Conservation (phyloP, 2,329 filamentous ascomycete genomes). For the Colletotrichum sp. region DNA sequence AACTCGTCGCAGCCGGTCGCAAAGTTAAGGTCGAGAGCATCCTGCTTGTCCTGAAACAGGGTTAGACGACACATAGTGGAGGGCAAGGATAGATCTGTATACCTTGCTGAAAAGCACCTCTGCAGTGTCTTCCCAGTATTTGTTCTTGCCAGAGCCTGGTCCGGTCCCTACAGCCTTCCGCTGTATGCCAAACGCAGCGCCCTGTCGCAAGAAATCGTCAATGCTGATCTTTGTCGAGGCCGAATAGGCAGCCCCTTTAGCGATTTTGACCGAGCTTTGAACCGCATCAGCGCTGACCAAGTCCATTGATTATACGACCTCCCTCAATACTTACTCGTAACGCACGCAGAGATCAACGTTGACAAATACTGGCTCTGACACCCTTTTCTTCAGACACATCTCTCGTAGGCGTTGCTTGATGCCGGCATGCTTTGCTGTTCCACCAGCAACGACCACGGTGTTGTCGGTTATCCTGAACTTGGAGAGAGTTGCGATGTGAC, state of each 20-base stretch:
- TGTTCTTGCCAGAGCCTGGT: not conserved
- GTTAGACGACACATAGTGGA: not conserved
- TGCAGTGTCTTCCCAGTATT: not conserved
- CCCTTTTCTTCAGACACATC: not conserved
- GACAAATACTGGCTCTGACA: not conserved
- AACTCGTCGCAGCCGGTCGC: conserved; percentile 4
- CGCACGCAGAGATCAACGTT: not conserved
- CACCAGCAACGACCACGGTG: not conserved
- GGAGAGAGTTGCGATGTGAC: not conserved
- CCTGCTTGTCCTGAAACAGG: not conserved
- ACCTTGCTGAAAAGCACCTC: not conserved
- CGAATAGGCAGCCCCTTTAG: not conserved
- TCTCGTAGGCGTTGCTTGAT: not conserved
- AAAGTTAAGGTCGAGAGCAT: not conserved
- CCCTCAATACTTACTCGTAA: not conserved
- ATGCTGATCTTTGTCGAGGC: not conserved
- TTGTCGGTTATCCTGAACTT: not conserved
- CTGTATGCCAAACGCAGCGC: not conserved
- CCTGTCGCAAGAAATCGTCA: not conserved
- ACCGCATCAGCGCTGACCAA: not conserved
- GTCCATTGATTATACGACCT: not conserved
- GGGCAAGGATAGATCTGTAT: not conserved
- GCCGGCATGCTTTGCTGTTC: not conserved
- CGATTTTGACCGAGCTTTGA: not conserved
- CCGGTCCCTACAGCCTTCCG: not conserved